phyloP scores from a whole-genome alignment of 169 alveolate genomes.

The Plasmodium gallinaceum region DNA sequence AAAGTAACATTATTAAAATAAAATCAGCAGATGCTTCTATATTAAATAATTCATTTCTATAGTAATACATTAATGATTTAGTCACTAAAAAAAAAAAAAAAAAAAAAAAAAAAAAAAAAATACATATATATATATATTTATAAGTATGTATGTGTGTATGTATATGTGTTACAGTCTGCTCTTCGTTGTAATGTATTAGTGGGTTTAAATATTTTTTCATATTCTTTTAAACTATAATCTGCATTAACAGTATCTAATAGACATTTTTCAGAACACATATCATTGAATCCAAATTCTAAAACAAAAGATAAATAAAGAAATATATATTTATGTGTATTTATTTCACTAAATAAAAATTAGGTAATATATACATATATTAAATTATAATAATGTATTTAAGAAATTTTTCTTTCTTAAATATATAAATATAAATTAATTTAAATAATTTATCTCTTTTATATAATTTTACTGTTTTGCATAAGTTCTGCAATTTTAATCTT shows the following conservation, averaged over 20 bases:
- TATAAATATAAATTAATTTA: too few species aligned
- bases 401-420: too few species aligned
- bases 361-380: background rate
- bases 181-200: constrained; percentile 28
- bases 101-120: background rate
- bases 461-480: constrained; percentile 37
- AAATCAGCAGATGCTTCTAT: constrained; percentile 48
- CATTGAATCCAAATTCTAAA: constrained; percentile 52
- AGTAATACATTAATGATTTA: constrained; percentile 29
- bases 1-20: constrained; percentile 34
- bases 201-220: constrained; percentile 5
- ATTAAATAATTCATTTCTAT: constrained; percentile 24
- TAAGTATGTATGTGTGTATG: background rate
- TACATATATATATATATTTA: background rate
- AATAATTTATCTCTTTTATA: background rate
- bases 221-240: constrained; percentile 15
- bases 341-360: background rate
- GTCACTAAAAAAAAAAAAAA: constrained; percentile 1
- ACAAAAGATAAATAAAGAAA: background rate
- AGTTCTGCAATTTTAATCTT: constrained; percentile 34
- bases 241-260: constrained; percentile 26
- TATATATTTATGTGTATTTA: background rate
- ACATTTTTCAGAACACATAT: constrained; percentile 54
- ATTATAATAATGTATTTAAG: too few species aligned
- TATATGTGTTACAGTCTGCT: constrained; percentile 35